Conservation (phyloP, 305 asterid genomes). For the Solanum hybrid region DNA sequence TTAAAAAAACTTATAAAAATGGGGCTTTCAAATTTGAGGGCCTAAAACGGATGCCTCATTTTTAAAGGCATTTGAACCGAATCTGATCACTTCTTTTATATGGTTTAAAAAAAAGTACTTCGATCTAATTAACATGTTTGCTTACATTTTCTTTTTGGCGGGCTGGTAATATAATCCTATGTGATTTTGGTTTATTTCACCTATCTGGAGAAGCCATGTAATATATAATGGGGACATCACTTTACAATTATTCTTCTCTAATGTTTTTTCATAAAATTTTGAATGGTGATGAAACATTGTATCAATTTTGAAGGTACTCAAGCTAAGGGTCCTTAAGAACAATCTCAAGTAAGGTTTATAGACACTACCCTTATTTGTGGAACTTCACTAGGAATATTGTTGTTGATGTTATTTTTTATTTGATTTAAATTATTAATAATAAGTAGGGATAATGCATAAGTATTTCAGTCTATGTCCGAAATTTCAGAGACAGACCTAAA, state of each 20-base stretch:
- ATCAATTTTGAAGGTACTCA: not conserved
- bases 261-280: too few species aligned
- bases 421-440: too few species aligned
- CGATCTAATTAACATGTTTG: not conserved
- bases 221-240: too few species aligned
- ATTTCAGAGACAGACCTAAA: too few species aligned
- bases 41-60: not conserved
- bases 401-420: not conserved
- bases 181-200: too few species aligned
- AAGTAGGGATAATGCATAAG: too few species aligned
- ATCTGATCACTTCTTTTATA: too few species aligned
- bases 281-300: too few species aligned
- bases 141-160: not conserved
- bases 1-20: not conserved
- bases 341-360: too few species aligned
- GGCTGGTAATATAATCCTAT: not conserved
- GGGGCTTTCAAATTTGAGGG: not conserved
- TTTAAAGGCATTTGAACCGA: not conserved
- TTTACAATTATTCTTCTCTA: too few species aligned
- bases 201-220: too few species aligned
- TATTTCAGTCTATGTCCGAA: accelerated
- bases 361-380: not conserved
- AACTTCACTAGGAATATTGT: too few species aligned
- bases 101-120: not conserved
- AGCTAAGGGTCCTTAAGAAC: not conserved